Evolutionary conservation across 176 grass and related monocot genomes (phyloP), one percentile per base, ranked within the genome.

Genomic region (Phoenix dactylifera): DNA sequence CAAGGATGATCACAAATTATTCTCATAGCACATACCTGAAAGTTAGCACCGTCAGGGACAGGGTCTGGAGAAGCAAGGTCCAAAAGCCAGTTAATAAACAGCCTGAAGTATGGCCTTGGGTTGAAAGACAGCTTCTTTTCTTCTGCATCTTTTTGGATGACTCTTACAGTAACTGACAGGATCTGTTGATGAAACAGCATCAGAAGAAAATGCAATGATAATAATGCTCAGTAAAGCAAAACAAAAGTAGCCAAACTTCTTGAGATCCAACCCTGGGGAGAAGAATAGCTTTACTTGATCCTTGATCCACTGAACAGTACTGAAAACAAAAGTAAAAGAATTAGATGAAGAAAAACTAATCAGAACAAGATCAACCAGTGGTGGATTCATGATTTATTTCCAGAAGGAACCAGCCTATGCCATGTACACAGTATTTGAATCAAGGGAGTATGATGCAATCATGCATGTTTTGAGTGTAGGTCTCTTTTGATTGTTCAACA

Each of bases 121-220:
- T 88, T 91, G 54, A 97, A 97, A 63, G 80, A 81, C 57, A 66
- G 51, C 79, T 83, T 91, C 52, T 97, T 91, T 73, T 97, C 92
- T 80, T 97, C 92, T 26, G 84, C 92, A 78, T 97, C 84, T 67
- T 88, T 97, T 57, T 85, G 77, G 61, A 97, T 79, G 30, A 77
- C 82, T 75, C 71, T 85, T 62, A 75, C 67, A 59, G 81, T 76
- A 28, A 97, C 63, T 22, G 76, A 75, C 9, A 97, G 51, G 80
- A 97, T 79, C 92, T 97, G 76, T 26, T 79, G 57, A 74, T 59
- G 16, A 29, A 88, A 65, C 18, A 76, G 22, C 59, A 24, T 79
- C 54, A 48, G 16, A 68, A 58, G 62, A 72, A 6, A 23, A 16
- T 30, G 16, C 9, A 17, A 29, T 22, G 3, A 7, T 25, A 15